Conservation (phyloP, 2,329 filamentous ascomycete genomes). For the Blastomyces silverae region DNA sequence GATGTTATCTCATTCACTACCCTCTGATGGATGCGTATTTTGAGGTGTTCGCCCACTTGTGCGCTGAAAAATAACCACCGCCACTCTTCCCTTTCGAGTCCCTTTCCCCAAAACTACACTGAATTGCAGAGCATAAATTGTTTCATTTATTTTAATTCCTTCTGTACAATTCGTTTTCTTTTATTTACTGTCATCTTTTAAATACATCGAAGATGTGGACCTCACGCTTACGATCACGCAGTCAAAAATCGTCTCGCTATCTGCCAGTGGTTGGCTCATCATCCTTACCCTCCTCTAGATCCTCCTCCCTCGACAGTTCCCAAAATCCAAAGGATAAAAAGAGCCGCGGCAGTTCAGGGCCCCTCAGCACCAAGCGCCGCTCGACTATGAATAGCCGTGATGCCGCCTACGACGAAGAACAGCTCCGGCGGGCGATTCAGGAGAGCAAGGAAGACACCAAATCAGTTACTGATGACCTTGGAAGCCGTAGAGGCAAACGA, state of each 20-base stretch:
- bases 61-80: neutral
- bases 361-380: conserved; percentile 67
- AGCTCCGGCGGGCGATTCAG: conserved; percentile 81
- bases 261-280: conserved; percentile 51
- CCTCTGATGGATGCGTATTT: neutral
- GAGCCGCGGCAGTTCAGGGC: conserved; percentile 47
- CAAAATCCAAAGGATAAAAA: conserved; percentile 38
- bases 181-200: conserved; percentile 9
- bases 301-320: conserved; percentile 38
- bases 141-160: neutral
- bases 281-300: conserved; percentile 40
- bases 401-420: conserved; percentile 90
- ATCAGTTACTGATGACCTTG: conserved; percentile 48
- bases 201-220: conserved; percentile 18
- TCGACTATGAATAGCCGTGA: conserved; percentile 97
- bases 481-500: conserved; percentile 66
- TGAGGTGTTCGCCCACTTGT: neutral
- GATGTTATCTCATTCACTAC: conserved; percentile 11
- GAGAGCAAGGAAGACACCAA: conserved; percentile 80
- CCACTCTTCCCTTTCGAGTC: conserved; percentile 4
- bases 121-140: neutral
- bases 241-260: conserved; percentile 58
- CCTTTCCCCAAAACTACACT: neutral
- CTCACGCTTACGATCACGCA: conserved; percentile 36
- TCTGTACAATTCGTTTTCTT: neutral